Evolutionary conservation across 2,329 filamentous ascomycete genomes (phyloP).

Genomic region (Gaeumannomyces sp.): DNA sequence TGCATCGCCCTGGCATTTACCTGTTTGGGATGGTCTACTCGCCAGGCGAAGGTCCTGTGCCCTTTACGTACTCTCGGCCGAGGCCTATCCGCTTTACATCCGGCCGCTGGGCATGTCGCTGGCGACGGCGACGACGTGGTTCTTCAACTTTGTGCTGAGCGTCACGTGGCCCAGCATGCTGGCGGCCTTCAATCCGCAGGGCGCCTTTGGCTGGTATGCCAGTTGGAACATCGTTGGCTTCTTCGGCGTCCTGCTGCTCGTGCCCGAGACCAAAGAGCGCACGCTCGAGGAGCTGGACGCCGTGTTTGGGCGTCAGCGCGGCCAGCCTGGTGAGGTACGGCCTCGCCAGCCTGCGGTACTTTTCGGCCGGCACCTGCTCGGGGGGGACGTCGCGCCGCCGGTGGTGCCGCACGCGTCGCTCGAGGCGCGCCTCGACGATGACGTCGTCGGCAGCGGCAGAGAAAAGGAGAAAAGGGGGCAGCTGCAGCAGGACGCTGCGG

Average conservation of each 20-base stretch:
- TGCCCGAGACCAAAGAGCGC: constrained; percentile 34
- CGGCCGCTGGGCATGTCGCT: constrained; percentile 57
- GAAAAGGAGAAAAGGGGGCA: background rate
- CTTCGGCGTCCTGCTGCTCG: constrained; percentile 31
- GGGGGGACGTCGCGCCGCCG: background rate
- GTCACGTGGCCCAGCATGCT: constrained; percentile 42
- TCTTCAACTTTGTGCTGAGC: constrained; percentile 35
- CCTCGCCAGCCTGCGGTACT: constrained; percentile 15
- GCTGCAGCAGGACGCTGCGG: background rate
- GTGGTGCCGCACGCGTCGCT: constrained; percentile 1
- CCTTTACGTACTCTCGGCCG: constrained; percentile 62
- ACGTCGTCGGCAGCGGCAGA: background rate
- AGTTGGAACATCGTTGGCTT: constrained; percentile 42
- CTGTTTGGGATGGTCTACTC: constrained; percentile 46
- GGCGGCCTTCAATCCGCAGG: constrained; percentile 37
- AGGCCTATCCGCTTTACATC: constrained; percentile 59
- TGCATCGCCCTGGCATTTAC: constrained; percentile 43
- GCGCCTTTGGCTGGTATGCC: constrained; percentile 44
- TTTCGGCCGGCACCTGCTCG: constrained; percentile 15
- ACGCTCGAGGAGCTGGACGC: constrained; percentile 33
- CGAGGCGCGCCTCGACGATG: background rate
- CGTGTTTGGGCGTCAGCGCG: constrained; percentile 27
- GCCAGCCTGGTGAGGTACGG: constrained; percentile 18
- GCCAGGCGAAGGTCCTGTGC: constrained; percentile 56
- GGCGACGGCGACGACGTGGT: constrained; percentile 46